Conservation (phyloP, 2,329 filamentous ascomycete species). For the Ilyonectria robusta region DNA sequence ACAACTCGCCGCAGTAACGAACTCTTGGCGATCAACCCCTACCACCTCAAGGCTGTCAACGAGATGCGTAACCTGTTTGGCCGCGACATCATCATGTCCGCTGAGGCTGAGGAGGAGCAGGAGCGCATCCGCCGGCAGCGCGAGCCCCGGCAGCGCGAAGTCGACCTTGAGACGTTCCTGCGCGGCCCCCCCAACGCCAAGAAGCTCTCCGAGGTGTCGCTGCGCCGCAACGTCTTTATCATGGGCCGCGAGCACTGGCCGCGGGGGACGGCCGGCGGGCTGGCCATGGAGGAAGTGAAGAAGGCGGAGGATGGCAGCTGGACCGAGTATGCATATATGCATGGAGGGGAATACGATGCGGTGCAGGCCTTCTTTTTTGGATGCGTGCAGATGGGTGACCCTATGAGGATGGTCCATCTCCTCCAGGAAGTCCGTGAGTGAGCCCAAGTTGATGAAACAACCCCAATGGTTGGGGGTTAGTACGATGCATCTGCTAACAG, state of each 20-base stretch:
- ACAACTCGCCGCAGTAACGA: slow-evolving; percentile 52
- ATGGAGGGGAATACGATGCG: slow-evolving; percentile 80
- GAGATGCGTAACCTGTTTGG: slow-evolving; percentile 83
- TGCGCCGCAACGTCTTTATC: slow-evolving; percentile 86
- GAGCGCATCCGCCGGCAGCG: slow-evolving; percentile 56
- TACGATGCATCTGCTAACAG: slow-evolving; percentile 7
- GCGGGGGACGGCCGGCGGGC: slow-evolving; percentile 80
- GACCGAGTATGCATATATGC: slow-evolving; percentile 81
- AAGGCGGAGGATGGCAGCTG: slow-evolving; percentile 66
- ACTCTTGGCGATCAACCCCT: slow-evolving; percentile 68
- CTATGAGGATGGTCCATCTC: slow-evolving; percentile 83
- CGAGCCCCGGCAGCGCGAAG: slow-evolving; percentile 60
- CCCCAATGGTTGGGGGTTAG: not conserved
- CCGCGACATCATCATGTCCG: slow-evolving; percentile 70
- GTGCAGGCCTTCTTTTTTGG: slow-evolving; percentile 83
- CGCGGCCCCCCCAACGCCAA: slow-evolving; percentile 65
- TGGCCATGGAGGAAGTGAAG: slow-evolving; percentile 80
- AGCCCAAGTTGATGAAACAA: not conserved
- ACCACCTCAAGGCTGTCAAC: slow-evolving; percentile 86
- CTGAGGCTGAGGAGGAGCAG: slow-evolving; percentile 63
- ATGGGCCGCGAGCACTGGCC: slow-evolving; percentile 93
- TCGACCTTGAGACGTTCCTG: slow-evolving; percentile 71
- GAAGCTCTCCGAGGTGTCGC: slow-evolving; percentile 78
- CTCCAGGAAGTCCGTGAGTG: slow-evolving; percentile 63
- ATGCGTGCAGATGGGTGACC: slow-evolving; percentile 87